Evolutionary conservation across 2,329 filamentous ascomycete species (phyloP), one percentile per base, ranked within the genome.

Genomic region (Talaromyces atroroseus): DNA sequence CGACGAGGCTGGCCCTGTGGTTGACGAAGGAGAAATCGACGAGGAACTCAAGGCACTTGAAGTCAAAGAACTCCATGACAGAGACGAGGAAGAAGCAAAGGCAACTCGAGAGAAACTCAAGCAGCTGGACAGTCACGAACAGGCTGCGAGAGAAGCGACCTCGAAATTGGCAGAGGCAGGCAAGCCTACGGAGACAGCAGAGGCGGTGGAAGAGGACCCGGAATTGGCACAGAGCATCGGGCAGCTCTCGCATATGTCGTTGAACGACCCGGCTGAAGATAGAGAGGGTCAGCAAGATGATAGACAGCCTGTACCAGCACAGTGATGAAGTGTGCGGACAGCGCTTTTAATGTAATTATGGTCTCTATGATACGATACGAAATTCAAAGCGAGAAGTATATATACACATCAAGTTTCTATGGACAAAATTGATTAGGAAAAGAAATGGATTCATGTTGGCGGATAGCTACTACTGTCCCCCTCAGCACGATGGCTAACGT

Each of bases 21-120:
- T 95, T 32, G 90, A 96, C 69, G 92, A 96, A 66, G 80, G 68
- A 20, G 92, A 95, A 69, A 83, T 97, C 55, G 91, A 96, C 63
- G 88, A 92, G 59, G 92, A 96, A 75, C 80, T 97, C 48, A 87
- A 88, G 62, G 85, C 80, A 3, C 76, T 99, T 75, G 85, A 92
- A 72, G 76, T 76, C 65, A 80, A 82, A 66, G 79, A 83, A 57
- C 68, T 65, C 58, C 68, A 78, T 64, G 76, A 75, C 49, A 69
- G 65, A 54, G 75, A 78, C 60, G 71, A 78, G 61, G 72, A 80
- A 58, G 76, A 79, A 42, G 80, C 80, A 55, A 68, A 72, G 52
- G 75, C 77, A 63, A 79, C 76, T 49, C 70, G 73, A 59, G 70
- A 66, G 58, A 74, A 70, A 59, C 71, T 88, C 32, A 80, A 81